These are phyloP conservation scores for Vigna mungo DNA, from an alignment of 306 rosid genomes.

Conservation along the genomic window DNA sequence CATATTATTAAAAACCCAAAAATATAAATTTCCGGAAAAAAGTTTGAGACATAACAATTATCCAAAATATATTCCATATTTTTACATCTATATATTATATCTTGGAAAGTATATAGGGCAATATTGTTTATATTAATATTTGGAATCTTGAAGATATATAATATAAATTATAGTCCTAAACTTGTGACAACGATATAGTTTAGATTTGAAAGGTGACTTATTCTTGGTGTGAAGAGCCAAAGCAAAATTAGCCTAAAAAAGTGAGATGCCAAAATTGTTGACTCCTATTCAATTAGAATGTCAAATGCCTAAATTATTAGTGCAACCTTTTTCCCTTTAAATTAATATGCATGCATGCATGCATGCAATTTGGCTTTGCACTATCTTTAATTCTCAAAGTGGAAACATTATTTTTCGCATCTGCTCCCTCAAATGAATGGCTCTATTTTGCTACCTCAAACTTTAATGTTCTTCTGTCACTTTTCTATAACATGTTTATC, in stretches of 20 bases:
- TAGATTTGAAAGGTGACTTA: neutral
- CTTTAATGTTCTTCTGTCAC: too few relatives aligned
- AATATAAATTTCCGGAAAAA: too few relatives aligned
- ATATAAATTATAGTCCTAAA: neutral
- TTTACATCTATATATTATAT: neutral
- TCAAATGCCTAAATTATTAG: conserved; percentile 28
- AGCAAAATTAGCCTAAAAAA: neutral
- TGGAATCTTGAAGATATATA: neutral
- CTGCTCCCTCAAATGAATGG: too few relatives aligned
- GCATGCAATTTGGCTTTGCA: neutral
- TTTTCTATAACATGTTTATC: too few relatives aligned
- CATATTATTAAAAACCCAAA: too few relatives aligned
- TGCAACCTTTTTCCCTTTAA: neutral
- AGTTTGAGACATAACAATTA: too few relatives aligned
- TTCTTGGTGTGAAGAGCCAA: conserved; percentile 30
- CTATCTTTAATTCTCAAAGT: neutral
- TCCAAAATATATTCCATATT: neutral
- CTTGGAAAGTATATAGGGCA: neutral
- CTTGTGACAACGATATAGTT: neutral
- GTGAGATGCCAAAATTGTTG: neutral
- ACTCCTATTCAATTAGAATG: conserved; percentile 5
- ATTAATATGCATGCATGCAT: neutral
- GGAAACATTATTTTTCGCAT: too few relatives aligned
- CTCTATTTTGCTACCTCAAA: too few relatives aligned
- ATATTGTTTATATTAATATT: neutral